These are phyloP conservation scores for Fraxinus anomala DNA, from an alignment of 257 asterid genomes.

Conservation along the genomic window DNA sequence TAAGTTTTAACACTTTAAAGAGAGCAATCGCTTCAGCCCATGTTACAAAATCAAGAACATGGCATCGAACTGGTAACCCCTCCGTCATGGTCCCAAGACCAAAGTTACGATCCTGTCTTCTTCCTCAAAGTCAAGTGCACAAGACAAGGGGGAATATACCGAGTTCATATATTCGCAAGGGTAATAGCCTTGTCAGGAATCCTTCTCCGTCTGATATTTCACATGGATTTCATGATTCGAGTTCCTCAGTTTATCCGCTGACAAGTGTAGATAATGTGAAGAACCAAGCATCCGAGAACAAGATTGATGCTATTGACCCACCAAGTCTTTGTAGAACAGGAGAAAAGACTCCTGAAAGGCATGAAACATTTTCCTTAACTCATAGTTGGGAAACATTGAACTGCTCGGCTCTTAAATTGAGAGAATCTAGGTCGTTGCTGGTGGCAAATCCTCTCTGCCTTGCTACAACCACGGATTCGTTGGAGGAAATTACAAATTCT, in stretches of 20 bases:
- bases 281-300: conserved; percentile 41
- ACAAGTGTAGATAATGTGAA: conserved; percentile 31
- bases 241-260: conserved; percentile 39
- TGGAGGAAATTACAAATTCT: conserved; percentile 38
- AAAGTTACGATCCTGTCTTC: conserved; percentile 33
- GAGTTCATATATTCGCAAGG: conserved; percentile 73
- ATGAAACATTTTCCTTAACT: conserved; percentile 34
- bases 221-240: conserved; percentile 44
- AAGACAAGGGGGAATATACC: conserved; percentile 34
- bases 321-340: conserved; percentile 28
- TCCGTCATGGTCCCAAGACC: conserved; percentile 42
- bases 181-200: conserved; percentile 81
- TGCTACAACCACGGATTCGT: conserved; percentile 32
- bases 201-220: conserved; percentile 46
- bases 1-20: conserved; percentile 35
- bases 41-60: conserved; percentile 69
- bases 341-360: conserved; percentile 40
- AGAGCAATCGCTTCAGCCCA: conserved; percentile 40
- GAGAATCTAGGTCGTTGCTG: conserved; percentile 29
- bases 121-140: conserved; percentile 38
- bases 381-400: conserved; percentile 33
- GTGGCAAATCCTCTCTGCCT: conserved; percentile 36
- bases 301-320: conserved; percentile 31
- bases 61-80: conserved; percentile 62
- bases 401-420: conserved; percentile 30